Conservation (phyloP, 2,329 filamentous ascomycete genomes). For the Exutisphaerella laricina region DNA sequence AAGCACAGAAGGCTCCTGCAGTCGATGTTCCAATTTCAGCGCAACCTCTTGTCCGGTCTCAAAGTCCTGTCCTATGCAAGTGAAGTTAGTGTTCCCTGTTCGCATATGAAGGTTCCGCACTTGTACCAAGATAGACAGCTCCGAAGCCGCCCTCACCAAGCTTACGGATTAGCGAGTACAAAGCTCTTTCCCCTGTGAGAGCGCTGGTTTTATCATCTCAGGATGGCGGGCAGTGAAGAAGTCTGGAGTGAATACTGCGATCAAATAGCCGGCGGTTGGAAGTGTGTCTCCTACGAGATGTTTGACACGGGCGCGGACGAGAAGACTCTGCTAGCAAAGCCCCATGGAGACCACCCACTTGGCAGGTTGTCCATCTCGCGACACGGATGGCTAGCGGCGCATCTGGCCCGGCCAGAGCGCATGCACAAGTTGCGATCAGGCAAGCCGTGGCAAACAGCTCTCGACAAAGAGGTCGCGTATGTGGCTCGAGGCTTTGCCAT, state of each 20-base stretch:
- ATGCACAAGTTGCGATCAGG: constrained; percentile 15
- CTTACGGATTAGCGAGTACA: constrained; percentile 6
- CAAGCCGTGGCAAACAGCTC: constrained; percentile 18
- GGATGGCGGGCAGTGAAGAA: too few species aligned
- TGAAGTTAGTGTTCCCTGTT: constrained; percentile 1
- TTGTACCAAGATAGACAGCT: constrained; percentile 6
- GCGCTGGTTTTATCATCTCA: too few species aligned
- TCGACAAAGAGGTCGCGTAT: constrained; percentile 21
- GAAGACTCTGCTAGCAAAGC: constrained; percentile 20
- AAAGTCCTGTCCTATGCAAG: constrained; percentile 4
- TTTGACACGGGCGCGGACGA: constrained; percentile 14
- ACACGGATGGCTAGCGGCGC: constrained; percentile 23
- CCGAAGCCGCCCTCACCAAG: constrained; percentile 7
- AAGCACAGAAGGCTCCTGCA: constrained; percentile 4
- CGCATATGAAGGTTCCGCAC: neutral
- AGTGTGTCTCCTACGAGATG: constrained; percentile 23
- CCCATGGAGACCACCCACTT: constrained; percentile 22
- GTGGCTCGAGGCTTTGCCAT: constrained; percentile 21
- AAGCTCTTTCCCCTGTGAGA: neutral
- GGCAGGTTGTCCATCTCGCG: constrained; percentile 23
- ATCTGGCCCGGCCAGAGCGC: constrained; percentile 18
- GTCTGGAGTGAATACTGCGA: constrained; percentile 21
- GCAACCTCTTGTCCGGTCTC: constrained; percentile 5
- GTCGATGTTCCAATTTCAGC: constrained; percentile 8
- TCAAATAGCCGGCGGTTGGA: constrained; percentile 24